Evolutionary conservation across 148 eudicot genomes (phyloP).

Genomic region (Chenopodium formosanum): DNA sequence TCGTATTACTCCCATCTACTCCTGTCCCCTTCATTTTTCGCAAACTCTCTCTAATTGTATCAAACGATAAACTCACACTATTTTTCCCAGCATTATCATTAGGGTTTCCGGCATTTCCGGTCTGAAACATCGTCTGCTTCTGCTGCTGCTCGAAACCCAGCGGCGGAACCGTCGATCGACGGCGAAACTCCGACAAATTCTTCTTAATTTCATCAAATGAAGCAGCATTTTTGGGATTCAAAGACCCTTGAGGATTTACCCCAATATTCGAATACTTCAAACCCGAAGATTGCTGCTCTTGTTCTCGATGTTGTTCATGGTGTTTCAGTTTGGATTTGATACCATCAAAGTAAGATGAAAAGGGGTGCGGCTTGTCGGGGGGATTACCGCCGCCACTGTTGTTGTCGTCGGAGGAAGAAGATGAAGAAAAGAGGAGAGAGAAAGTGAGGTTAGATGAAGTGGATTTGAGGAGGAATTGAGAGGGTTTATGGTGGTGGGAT

Average conservation of each 20-base stretch:
- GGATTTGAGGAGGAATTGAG: conserved; percentile 17
- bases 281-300: neutral
- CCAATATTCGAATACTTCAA: neutral
- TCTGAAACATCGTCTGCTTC: too few species aligned
- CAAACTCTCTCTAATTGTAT: conserved; percentile 37
- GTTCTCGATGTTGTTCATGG: conserved; percentile 22
- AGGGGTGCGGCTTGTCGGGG: conserved; percentile 13
- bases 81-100: neutral
- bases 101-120: conserved; percentile 7
- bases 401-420: conserved; percentile 33
- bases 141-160: conserved; percentile 15
- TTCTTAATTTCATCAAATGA: conserved; percentile 41
- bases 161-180: conserved; percentile 30
- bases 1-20: neutral
- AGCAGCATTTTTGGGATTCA: neutral
- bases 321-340: conserved; percentile 47
- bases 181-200: conserved; percentile 44
- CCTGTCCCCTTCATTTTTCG: neutral
- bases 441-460: neutral
- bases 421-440: conserved; percentile 42
- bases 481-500: conserved; percentile 21
- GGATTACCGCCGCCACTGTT: conserved; percentile 9
- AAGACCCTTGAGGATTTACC: neutral
- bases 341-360: conserved; percentile 36
- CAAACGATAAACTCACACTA: conserved; percentile 11